Base-by-base conservation (phyloP, 2,329 filamentous ascomycete genomes). In the Drechslera avenae region DNA sequence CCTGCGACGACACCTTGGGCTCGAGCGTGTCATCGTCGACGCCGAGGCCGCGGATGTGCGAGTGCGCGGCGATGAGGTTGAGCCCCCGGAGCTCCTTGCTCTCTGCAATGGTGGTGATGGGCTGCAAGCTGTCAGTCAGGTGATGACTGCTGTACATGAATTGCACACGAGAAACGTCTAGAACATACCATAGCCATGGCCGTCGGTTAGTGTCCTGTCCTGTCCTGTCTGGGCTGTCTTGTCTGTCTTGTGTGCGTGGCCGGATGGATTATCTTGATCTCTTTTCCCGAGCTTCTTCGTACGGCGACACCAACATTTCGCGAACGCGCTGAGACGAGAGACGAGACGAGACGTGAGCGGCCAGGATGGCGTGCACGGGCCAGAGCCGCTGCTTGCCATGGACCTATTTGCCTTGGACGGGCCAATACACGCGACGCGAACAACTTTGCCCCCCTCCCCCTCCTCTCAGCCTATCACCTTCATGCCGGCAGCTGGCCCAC, bases 1-100 rank as follows among this genome's bases (percentile, higher is more conserved):
- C 94, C 75, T 99, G 94, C 12, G 93, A 96, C 39, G 88, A 83
- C 21, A 84, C 76, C 53, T 93, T 86, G 16, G 94, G 92, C 69
- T 96, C 92, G 60, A 99, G 82, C 5, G 91, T 94, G 70, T 96
- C 91, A 52, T 86, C 80, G 80, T 97, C 92, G 66, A 99, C 91
- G 59, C 94, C 94, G 26, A 99, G 85, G 39, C 94, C 94, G 68
- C 92, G 89, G 70, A 99, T 97, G 76, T 99, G 94, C 50, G 94
- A 99, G 80, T 99, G 94, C 52, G 94, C 93, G 56, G 94, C 94
- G 75, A 99, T 96, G 77, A 99, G 88, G 77, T 96, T 97, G 71
- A 99, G 86, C 60, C 92, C 92, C 66, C 92, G 88, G 73, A 97
- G 88, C 84, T 97, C 93, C 78, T 94, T 96, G 76, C 86, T 89